A percentile compares a stretch with the other conserved stretches of the same genome.
Conservation (phyloP, 495 filamentous ascomycete genomes). For the Penicillium paradoxum region DNA sequence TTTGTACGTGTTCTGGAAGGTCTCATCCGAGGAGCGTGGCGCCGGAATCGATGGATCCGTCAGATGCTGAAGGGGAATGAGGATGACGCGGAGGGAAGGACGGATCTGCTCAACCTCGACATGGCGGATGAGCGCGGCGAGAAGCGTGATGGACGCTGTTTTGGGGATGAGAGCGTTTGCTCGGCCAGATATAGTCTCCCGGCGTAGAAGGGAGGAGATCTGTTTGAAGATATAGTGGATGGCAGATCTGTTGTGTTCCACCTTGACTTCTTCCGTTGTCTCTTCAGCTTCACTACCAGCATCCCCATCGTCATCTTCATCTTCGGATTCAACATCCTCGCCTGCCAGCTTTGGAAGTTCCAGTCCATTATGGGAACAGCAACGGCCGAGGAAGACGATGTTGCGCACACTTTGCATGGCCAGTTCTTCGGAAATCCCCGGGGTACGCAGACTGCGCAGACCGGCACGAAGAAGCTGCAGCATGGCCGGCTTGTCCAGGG, state of each 20-base stretch:
- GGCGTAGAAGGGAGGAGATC: conserved; percentile 70
- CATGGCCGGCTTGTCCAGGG: conserved; percentile 60
- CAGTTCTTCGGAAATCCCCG: conserved; percentile 60
- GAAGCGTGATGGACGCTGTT: conserved; percentile 66
- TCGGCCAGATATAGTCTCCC: conserved; percentile 62
- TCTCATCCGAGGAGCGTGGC: conserved; percentile 59
- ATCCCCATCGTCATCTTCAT: conserved; percentile 42
- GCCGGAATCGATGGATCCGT: conserved; percentile 70
- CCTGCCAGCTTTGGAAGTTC: conserved; percentile 40
- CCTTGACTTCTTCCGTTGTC: conserved; percentile 23
- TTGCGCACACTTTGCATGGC: conserved; percentile 71
- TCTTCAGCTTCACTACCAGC: conserved; percentile 19
- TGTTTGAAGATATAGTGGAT: conserved; percentile 70
- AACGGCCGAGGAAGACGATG: conserved; percentile 66
- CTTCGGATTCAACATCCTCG: conserved; percentile 36
- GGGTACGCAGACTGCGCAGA: conserved; percentile 60
- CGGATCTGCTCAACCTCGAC: conserved; percentile 53
- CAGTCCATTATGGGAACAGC: conserved; percentile 59
- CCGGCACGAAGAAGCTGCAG: conserved; percentile 58
- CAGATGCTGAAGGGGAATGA: conserved; percentile 77
- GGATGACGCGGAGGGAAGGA: conserved; percentile 55
- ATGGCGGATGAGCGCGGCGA: conserved; percentile 56
- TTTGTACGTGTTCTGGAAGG: conserved; percentile 63
- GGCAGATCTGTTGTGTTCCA: conserved; percentile 37
- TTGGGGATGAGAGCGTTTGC: conserved; percentile 62